These are phyloP conservation scores for Yarrowia bubula DNA, from an alignment of 805 yeast species.

Conservation along the genomic window DNA sequence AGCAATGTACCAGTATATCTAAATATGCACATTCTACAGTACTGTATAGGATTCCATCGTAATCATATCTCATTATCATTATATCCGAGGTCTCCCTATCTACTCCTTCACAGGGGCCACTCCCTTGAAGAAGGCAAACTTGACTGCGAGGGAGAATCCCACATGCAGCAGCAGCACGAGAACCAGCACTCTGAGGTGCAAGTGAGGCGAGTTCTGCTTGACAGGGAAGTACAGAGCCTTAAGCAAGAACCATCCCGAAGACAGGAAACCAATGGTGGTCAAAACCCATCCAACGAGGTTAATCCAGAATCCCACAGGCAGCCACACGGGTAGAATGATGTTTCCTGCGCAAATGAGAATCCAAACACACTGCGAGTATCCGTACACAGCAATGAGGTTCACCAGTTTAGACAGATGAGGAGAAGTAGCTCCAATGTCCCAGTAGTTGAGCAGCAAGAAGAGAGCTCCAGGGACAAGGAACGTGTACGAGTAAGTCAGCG, in stretches of 20 bases:
- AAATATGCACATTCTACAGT: neutral
- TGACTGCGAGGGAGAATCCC: conserved; percentile 61
- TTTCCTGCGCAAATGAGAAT: conserved; percentile 70
- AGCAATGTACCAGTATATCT: too few relatives aligned
- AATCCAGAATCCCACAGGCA: conserved; percentile 41
- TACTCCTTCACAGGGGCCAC: conserved; percentile 29
- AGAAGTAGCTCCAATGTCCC: conserved; percentile 51
- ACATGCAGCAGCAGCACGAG: conserved; percentile 50
- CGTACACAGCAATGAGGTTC: conserved; percentile 70
- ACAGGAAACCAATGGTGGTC: conserved; percentile 56
- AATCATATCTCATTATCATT: conserved; percentile 14
- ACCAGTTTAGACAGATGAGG: conserved; percentile 46
- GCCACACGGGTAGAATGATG: conserved; percentile 50
- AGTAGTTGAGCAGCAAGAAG: conserved; percentile 53
- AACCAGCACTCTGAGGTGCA: conserved; percentile 39
- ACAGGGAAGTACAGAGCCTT: conserved; percentile 23
- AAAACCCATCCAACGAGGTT: conserved; percentile 59
- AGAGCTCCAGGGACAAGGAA: conserved; percentile 58
- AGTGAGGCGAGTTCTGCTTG: conserved; percentile 19
- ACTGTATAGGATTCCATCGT: neutral
- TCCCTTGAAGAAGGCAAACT: conserved; percentile 59
- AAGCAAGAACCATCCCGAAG: conserved; percentile 54
- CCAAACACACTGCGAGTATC: conserved; percentile 84
- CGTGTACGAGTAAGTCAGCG: conserved; percentile 74
- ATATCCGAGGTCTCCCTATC: neutral